phyloP scores from a whole-genome alignment of 2,329 filamentous ascomycete genomes.

The Phaeosphaeria sp. region DNA sequence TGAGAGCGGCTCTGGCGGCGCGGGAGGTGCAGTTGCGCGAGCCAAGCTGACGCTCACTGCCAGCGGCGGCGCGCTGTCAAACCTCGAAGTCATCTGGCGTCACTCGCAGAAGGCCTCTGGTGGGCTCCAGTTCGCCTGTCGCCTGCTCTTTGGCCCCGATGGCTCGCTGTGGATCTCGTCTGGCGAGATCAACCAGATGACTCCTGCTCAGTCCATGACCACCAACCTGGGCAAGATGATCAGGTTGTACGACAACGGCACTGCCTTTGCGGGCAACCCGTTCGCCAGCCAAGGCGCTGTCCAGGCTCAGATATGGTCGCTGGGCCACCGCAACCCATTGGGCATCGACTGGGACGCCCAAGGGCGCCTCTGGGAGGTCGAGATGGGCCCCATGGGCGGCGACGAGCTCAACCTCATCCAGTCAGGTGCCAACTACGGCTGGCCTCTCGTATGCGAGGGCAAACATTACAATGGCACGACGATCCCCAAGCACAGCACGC shows the following conservation, averaged over 20 bases:
- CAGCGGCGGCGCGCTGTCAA: slow-evolving; percentile 21
- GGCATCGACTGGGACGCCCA: slow-evolving; percentile 25
- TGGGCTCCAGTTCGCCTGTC: slow-evolving; percentile 22
- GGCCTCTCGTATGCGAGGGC: slow-evolving; percentile 22
- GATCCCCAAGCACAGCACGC: slow-evolving; percentile 21
- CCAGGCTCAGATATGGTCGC: slow-evolving; percentile 23
- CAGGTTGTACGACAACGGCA: slow-evolving; percentile 25
- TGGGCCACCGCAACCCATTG: slow-evolving; percentile 24
- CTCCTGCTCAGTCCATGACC: slow-evolving; percentile 21
- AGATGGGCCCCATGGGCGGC: slow-evolving; percentile 25
- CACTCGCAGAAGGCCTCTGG: slow-evolving; percentile 22
- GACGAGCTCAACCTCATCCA: slow-evolving; percentile 26
- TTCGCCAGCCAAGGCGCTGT: slow-evolving; percentile 20
- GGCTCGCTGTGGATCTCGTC: slow-evolving; percentile 23
- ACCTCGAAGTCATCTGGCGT: slow-evolving; percentile 24
- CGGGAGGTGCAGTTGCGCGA: slow-evolving; percentile 18
- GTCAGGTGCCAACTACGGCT: slow-evolving; percentile 19
- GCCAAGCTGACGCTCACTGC: slow-evolving; percentile 19
- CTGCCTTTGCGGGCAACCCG: slow-evolving; percentile 23
- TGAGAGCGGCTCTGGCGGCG: slow-evolving; percentile 20
- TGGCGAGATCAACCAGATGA: slow-evolving; percentile 26
- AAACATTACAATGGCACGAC: slow-evolving; percentile 17
- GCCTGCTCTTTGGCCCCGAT: slow-evolving; percentile 22
- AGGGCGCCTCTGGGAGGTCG: slow-evolving; percentile 24
- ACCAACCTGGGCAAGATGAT: slow-evolving; percentile 23